Conservation (phyloP, 345 rosid genomes). For the Ceriops tagal region DNA sequence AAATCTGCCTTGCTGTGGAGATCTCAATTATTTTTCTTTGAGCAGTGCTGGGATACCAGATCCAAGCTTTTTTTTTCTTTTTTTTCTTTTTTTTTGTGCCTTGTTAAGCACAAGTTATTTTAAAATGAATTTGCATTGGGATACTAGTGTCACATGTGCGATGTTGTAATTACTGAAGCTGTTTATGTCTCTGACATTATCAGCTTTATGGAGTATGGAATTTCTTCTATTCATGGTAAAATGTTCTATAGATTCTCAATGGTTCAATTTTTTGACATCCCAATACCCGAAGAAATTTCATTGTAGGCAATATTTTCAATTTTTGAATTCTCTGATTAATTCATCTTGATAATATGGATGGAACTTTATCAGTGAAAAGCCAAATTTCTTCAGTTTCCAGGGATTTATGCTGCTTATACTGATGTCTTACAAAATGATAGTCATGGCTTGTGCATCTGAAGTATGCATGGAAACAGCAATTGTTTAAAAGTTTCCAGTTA, state of each 20-base stretch:
- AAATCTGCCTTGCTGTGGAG: neutral
- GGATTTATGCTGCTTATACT: too few species aligned
- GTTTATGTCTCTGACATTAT: neutral
- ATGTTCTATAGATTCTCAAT: neutral
- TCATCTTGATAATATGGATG: too few species aligned
- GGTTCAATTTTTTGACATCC: neutral
- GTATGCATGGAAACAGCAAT: neutral
- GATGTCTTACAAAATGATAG: too few species aligned
- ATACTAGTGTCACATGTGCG: neutral
- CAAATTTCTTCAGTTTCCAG: too few species aligned
- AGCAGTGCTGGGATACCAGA: neutral
- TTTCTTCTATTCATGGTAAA: neutral
- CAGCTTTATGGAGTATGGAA: neutral
- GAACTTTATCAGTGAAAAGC: too few species aligned
- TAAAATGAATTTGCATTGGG: too few species aligned
- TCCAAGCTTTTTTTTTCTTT: neutral
- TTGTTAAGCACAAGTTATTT: neutral
- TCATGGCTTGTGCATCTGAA: neutral
- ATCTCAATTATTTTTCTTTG: neutral
- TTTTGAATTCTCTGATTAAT: too few species aligned
- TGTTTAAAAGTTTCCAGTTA: constrained; percentile 3
- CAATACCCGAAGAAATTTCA: neutral
- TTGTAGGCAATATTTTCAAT: too few species aligned
- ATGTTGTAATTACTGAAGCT: constrained; percentile 2
- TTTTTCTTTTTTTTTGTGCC: neutral